These are phyloP conservation scores for Castanea sativa DNA, from an alignment of 306 rosid species.

Conservation along the genomic window DNA sequence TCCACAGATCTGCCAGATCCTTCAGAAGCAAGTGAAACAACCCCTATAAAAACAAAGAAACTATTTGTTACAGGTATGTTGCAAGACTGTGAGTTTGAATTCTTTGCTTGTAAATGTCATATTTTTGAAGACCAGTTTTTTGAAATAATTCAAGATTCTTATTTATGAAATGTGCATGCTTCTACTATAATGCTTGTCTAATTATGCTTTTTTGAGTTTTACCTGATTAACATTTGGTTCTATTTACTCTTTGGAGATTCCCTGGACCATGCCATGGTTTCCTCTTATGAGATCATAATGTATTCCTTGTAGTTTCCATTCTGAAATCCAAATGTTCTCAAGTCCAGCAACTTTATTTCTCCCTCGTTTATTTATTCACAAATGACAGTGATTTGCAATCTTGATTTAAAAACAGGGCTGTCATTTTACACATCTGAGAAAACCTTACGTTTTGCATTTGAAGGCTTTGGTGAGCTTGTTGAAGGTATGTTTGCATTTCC, in stretches of 20 bases:
- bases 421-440: constrained; percentile 61
- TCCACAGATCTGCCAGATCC: too few species aligned
- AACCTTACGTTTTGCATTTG: constrained; percentile 49
- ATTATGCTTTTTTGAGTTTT: background rate
- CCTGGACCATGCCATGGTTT: background rate
- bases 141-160: background rate
- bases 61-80: constrained; percentile 50
- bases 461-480: constrained; percentile 58
- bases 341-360: background rate
- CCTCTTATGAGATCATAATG: background rate
- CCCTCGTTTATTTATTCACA: background rate
- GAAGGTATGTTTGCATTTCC: constrained; percentile 46
- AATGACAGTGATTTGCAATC: background rate
- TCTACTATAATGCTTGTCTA: background rate
- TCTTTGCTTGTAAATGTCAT: background rate
- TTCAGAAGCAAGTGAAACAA: constrained; percentile 28
- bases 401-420: constrained; percentile 29
- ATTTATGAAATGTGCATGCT: background rate
- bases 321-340: background rate
- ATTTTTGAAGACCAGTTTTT: background rate
- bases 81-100: background rate
- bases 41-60: constrained; percentile 45
- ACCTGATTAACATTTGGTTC: background rate
- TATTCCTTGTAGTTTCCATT: background rate
- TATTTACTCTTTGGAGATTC: background rate